phyloP scores from a whole-genome alignment of 73 alveolate genomes.

The Stentor coeruleus region DNA sequence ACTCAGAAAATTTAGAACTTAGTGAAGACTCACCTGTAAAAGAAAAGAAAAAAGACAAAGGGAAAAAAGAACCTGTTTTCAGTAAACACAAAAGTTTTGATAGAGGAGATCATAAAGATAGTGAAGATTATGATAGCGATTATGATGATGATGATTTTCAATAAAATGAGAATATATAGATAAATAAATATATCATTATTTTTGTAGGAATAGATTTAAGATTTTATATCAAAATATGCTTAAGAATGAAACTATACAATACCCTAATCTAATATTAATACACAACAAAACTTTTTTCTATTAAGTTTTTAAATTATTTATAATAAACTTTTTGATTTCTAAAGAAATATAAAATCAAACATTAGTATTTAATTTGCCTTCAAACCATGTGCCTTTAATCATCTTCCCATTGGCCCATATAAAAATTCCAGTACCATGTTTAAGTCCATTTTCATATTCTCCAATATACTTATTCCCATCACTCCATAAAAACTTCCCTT shows the following conservation, averaged over 20 bases:
- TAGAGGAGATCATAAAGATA: constrained; percentile 6
- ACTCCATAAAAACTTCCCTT: not conserved
- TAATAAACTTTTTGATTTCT: too few relatives aligned
- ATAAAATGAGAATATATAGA: too few relatives aligned
- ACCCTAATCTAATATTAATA: not conserved
- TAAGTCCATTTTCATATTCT: constrained; percentile 90
- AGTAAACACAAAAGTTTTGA: not conserved
- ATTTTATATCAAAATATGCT: not conserved
- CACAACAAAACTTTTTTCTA: not conserved
- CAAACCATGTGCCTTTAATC: too few relatives aligned
- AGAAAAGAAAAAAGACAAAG: not conserved
- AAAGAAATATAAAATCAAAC: too few relatives aligned
- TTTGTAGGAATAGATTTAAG: not conserved
- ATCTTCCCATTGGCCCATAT: constrained; percentile 97
- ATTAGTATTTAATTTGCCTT: too few relatives aligned
- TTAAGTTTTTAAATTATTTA: too few relatives aligned
- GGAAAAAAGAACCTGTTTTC: not conserved
- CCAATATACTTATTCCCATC: constrained; percentile 91
- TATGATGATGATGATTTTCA: constrained; percentile 1
- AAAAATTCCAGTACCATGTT: constrained; percentile 96
- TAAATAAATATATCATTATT: not conserved
- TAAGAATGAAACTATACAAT: not conserved
- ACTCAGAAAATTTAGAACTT: constrained; percentile 32
- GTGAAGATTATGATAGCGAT: constrained; percentile 9
- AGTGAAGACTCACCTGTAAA: constrained; percentile 15